Percentiles rank a stretch among this genome's conserved stretches.
phyloP scores from a whole-genome alignment of 768 basidiomycete species.

The Podaxis sp. region DNA sequence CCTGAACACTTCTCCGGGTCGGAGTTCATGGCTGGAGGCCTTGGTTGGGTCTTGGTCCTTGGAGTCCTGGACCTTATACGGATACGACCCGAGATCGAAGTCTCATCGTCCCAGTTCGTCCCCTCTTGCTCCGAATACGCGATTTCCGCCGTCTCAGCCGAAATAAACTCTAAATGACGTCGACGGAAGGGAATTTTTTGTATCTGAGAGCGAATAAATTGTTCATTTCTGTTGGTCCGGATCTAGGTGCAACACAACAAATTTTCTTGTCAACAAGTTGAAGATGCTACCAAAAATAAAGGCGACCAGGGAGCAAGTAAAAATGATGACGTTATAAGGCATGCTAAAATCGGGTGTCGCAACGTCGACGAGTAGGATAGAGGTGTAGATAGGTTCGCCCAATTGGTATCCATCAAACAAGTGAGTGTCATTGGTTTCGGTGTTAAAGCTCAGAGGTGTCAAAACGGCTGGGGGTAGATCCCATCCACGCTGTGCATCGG shows the following conservation, averaged over 20 bases:
- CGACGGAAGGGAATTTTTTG: background rate
- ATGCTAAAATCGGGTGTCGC: slow-evolving; percentile 99
- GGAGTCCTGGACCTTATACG: background rate
- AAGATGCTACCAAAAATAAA: slow-evolving; percentile 93
- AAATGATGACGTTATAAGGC: slow-evolving; percentile 99
- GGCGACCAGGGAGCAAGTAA: slow-evolving; percentile 88
- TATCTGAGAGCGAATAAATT: background rate
- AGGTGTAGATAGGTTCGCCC: slow-evolving; percentile 52
- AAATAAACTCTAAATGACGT: slow-evolving; percentile 2
- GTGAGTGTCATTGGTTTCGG: slow-evolving; percentile 20
- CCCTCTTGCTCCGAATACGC: background rate
- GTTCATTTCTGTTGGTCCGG: background rate
- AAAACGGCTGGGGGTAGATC: slow-evolving; percentile 88
- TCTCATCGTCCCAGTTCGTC: background rate
- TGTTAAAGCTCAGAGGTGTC: slow-evolving; percentile 35
- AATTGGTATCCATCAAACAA: slow-evolving; percentile 38
- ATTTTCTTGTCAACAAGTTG: slow-evolving; percentile 80
- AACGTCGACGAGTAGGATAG: slow-evolving; percentile 83
- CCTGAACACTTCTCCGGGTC: background rate
- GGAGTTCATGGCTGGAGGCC: background rate
- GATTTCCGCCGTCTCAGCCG: background rate
- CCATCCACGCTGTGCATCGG: slow-evolving; percentile 94
- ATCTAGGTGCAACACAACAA: slow-evolving; percentile 53
- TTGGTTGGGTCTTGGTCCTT: background rate
- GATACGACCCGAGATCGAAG: background rate